Conservation (phyloP, 805 yeast genomes). For the Starmerella apicola region DNA sequence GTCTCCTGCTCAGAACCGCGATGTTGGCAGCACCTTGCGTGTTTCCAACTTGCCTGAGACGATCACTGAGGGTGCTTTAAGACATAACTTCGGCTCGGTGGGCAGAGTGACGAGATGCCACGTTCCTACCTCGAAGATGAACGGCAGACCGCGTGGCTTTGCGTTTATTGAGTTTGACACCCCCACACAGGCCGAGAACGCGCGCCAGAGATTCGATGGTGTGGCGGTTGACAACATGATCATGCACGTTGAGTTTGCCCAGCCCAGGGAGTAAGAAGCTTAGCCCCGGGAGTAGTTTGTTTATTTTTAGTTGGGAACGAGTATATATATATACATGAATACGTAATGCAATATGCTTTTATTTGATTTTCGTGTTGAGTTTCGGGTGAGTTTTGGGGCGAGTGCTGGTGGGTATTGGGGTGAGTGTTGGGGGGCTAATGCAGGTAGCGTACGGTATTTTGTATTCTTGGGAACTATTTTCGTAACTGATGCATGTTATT, state of each 20-base stretch:
- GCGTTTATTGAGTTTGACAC: conserved; percentile 76
- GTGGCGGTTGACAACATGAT: conserved; percentile 87
- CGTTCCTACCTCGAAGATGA: conserved; percentile 79
- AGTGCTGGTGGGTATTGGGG: no score
- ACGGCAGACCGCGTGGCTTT: conserved; percentile 89
- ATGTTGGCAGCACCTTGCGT: conserved; percentile 77
- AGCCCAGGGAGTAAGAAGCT: conserved; percentile 21
- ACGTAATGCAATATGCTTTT: no score
- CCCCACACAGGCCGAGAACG: conserved; percentile 53
- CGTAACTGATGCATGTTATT: no score
- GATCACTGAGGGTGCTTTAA: conserved; percentile 70
- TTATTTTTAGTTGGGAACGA: no score
- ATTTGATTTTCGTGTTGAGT: no score
- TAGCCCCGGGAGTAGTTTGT: no score
- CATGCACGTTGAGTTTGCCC: conserved; percentile 36
- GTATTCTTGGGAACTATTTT: no score
- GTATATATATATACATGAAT: no score
- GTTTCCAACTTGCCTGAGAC: conserved; percentile 80
- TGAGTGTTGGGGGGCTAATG: no score
- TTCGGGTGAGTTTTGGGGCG: no score
- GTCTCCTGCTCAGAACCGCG: conserved; percentile 41
- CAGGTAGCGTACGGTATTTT: no score
- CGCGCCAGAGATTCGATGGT: conserved; percentile 68
- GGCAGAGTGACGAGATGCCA: conserved; percentile 66
- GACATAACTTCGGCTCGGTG: conserved; percentile 57